Percentiles rank a stretch among this genome's conserved stretches.
These are phyloP conservation scores for Gaertneriomyces sp. DNA, from an alignment of 192 early-diverging fungal species.

Conservation along the genomic window DNA sequence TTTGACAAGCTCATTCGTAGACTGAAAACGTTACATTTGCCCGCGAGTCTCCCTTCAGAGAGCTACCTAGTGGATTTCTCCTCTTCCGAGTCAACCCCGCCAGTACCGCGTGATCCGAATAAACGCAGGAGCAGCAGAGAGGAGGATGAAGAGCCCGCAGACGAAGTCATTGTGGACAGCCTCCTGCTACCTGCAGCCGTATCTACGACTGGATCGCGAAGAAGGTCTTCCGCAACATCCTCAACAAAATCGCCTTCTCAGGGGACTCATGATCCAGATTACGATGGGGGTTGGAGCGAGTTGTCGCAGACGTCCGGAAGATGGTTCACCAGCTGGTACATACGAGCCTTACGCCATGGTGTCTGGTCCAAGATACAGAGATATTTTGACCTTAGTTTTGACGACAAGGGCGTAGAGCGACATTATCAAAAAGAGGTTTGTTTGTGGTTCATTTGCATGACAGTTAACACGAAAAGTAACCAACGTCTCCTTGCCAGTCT, in stretches of 20 bases:
- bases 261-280: background rate
- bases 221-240: background rate
- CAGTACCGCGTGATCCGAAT: background rate
- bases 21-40: conserved; percentile 1
- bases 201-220: background rate
- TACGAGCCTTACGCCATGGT: background rate
- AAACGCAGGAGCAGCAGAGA: background rate
- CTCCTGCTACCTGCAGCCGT: conserved; percentile 6
- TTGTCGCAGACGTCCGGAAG: background rate
- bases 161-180: conserved; percentile 6
- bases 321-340: background rate
- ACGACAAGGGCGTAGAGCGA: conserved; percentile 13
- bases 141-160: conserved; percentile 10
- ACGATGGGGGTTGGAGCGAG: background rate
- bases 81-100: conserved; percentile 8
- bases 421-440: conserved; percentile 16
- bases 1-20: background rate
- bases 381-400: conserved; percentile 19
- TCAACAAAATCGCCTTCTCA: background rate
- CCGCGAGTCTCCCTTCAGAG: conserved; percentile 1
- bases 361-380: background rate
- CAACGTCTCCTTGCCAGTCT: background rate
- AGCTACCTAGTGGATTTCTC: conserved; percentile 7
- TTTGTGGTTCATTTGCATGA: background rate
- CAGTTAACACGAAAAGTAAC: background rate